Base-by-base conservation (phyloP, 2,329 filamentous ascomycete species). In the Stromatinia cepivora region DNA sequence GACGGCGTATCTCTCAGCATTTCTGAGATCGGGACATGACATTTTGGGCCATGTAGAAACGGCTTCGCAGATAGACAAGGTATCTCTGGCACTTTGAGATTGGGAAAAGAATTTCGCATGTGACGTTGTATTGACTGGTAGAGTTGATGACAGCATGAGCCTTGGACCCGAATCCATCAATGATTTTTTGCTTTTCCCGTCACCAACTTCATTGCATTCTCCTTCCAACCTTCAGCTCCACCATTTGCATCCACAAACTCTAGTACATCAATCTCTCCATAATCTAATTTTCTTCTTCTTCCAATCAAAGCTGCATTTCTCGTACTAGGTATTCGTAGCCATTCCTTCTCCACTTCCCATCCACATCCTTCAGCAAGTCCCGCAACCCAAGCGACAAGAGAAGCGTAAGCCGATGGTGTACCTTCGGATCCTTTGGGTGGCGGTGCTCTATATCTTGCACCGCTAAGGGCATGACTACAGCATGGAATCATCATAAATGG, bases 401-500 rank as follows among this genome's bases (percentile, higher is more conserved):
- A 91, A 0, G 92, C 90, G 79, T 97, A 97, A 36, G 91, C 90
- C 5, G 93, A 96, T 15, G 84, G 84, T 70, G 72, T 79, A 2
- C 72, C 69, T 7, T 69, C 71, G 9, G 70, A 59, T 20, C 74
- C 72, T 62, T 78, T 78, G 8, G 86, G 86, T 11, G 83, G 81
- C 11, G 85, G 84, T 22, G 92, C 90, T 25, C 95, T 88, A 78
- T 90, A 95, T 70, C 81, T 84, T 34, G 87, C 86, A 1, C 95
- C 95, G 0, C 89, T 88, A 2, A 99, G 87, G 70, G 91, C 86
- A 81, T 98, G 93, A 73, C 92, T 97, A 81, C 95, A 99, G 82
- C 95, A 99, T 1, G 95, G 95, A 57, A 99, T 97, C 74, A 92
- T 91, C 71, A 99, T 88, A 79, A 97, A 99, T 0, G 93, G 91